Evolutionary conservation across 768 basidiomycete species (phyloP).

Genomic region (Trametes coccinea): DNA sequence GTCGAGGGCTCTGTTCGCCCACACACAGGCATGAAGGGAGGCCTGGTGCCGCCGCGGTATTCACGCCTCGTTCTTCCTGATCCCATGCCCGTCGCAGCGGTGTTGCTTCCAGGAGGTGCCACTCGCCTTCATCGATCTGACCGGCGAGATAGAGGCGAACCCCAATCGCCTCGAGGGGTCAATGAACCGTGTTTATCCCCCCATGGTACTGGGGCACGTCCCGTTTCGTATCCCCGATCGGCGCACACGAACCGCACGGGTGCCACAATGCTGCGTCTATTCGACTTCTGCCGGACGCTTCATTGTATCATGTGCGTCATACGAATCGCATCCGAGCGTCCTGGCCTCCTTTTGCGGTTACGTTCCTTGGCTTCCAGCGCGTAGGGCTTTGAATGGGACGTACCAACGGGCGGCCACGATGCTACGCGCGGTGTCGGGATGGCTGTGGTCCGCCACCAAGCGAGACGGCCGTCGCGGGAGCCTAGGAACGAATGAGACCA

Average conservation of each 20-base stretch:
- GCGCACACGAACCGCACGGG: conserved; percentile 6
- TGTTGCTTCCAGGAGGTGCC: not conserved
- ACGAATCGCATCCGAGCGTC: not conserved
- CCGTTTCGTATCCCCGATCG: conserved; percentile 5
- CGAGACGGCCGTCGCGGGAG: not conserved
- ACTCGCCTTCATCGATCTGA: not conserved
- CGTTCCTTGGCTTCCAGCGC: not conserved
- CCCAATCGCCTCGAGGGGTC: not conserved
- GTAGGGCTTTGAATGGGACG: not conserved
- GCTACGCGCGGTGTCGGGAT: too few relatives aligned
- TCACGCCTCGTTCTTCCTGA: not conserved
- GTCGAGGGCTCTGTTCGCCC: conserved; percentile 20
- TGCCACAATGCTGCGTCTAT: conserved; percentile 10
- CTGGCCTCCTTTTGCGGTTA: not conserved
- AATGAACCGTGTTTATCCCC: not conserved
- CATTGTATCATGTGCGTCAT: conserved; percentile 5
- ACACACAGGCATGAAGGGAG: not conserved
- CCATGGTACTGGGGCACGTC: not conserved
- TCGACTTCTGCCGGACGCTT: conserved; percentile 16
- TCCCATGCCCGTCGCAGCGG: conserved; percentile 2
- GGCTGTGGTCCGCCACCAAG: not conserved
- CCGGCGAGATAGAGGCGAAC: not conserved
- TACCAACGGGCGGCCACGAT: too few relatives aligned
- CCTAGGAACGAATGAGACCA: conserved; percentile 9
- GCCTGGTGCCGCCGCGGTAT: conserved; percentile 1